These are phyloP conservation scores for Xylariaceae sp. DNA, from an alignment of 2,329 filamentous ascomycete species.

Conservation along the genomic window DNA sequence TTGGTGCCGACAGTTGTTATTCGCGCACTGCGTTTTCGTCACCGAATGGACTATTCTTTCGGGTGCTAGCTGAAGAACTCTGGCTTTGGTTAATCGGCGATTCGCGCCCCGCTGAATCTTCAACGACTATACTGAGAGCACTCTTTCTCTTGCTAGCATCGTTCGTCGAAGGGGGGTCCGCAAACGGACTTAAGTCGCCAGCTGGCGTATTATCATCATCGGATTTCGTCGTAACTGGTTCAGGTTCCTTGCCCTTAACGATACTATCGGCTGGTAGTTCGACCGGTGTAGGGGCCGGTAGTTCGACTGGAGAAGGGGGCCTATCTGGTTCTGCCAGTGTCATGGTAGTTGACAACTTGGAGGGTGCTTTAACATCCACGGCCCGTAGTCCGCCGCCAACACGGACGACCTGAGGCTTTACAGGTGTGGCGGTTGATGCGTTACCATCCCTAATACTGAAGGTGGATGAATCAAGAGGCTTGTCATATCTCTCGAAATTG, in stretches of 20 bases:
- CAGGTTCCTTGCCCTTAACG: conserved; percentile 21
- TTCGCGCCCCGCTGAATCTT: conserved; percentile 43
- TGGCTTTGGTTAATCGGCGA: conserved; percentile 33
- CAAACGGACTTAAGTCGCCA: conserved; percentile 54
- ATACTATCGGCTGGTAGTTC: conserved; percentile 7
- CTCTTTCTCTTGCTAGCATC: conserved; percentile 36
- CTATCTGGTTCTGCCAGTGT: conserved; percentile 22
- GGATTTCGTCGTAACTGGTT: conserved; percentile 43
- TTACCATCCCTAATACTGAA: conserved; percentile 64
- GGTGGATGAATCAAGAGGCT: conserved; percentile 40
- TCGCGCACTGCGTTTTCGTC: conserved; percentile 32
- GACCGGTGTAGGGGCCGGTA: conserved; percentile 18
- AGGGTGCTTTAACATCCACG: conserved; percentile 30
- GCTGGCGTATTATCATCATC: conserved; percentile 46
- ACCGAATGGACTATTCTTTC: conserved; percentile 30
- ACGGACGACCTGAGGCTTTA: conserved; percentile 55
- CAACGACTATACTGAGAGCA: conserved; percentile 50
- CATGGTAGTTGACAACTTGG: conserved; percentile 22
- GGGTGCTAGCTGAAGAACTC: conserved; percentile 21
- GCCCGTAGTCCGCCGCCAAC: conserved; percentile 45
- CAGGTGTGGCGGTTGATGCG: conserved; percentile 50
- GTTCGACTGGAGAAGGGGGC: conserved; percentile 17
- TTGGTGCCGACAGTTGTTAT: conserved; percentile 8
- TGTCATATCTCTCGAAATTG: conserved; percentile 56
- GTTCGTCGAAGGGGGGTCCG: conserved; percentile 43